Evolutionary conservation across 805 yeast species (phyloP).

Genomic region (Myxozyma geophila): DNA sequence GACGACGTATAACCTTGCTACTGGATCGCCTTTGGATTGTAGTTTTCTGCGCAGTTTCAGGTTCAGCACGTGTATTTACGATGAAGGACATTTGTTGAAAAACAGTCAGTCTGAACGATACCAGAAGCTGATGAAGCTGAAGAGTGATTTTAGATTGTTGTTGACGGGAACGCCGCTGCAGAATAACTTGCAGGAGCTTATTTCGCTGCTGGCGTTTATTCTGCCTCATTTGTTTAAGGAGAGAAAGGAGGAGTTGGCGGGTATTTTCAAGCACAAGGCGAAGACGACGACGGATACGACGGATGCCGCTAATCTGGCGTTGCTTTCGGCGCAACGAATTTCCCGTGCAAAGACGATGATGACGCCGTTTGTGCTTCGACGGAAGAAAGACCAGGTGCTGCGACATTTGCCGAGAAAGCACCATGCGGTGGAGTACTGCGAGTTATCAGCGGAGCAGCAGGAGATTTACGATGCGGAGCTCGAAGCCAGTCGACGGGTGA

Average conservation of each 20-base stretch:
- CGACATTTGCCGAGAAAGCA: constrained; percentile 82
- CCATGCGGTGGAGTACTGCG: constrained; percentile 68
- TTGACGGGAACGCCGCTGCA: constrained; percentile 98
- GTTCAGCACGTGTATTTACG: constrained; percentile 89
- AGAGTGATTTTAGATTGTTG: constrained; percentile 80
- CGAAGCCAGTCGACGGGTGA: constrained; percentile 44
- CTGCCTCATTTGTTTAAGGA: constrained; percentile 80
- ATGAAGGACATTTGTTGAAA: constrained; percentile 97
- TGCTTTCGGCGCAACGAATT: constrained; percentile 88
- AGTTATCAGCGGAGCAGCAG: constrained; percentile 58
- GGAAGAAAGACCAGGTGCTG: constrained; percentile 90
- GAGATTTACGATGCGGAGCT: constrained; percentile 67
- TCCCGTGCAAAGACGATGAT: constrained; percentile 94
- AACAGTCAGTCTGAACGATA: constrained; percentile 89
- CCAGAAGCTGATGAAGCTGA: constrained; percentile 78
- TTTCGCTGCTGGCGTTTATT: constrained; percentile 88
- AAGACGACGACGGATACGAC: constrained; percentile 62
- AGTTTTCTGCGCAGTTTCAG: constrained; percentile 72
- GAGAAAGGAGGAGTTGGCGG: constrained; percentile 78
- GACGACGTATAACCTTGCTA: constrained; percentile 90
- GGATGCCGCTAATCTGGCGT: constrained; percentile 64
- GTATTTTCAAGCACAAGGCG: constrained; percentile 85
- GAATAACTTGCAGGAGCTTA: constrained; percentile 86
- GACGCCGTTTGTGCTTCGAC: constrained; percentile 94
- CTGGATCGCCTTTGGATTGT: constrained; percentile 82